These are phyloP conservation scores for Hypoxylon rickii DNA, from an alignment of 495 filamentous ascomycete genomes.

Conservation along the genomic window DNA sequence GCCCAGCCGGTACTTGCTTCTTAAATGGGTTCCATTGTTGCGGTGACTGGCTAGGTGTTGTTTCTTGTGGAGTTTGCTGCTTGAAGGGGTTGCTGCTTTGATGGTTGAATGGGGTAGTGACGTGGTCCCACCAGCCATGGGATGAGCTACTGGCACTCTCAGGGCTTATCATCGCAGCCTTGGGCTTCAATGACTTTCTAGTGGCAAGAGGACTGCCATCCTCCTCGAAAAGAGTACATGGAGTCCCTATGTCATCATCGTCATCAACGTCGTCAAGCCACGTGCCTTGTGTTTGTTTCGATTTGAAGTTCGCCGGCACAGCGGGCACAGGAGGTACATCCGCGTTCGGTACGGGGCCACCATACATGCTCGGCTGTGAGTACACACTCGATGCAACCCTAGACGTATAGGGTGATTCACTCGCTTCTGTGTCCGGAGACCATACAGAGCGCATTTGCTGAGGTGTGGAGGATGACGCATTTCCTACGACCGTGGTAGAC, in stretches of 20 bases:
- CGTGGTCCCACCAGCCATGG: conserved; percentile 86
- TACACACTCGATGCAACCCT: conserved; percentile 68
- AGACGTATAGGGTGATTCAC: conserved; percentile 33
- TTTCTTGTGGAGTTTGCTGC: conserved; percentile 33
- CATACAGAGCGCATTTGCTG: conserved; percentile 66
- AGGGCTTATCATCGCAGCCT: conserved; percentile 33
- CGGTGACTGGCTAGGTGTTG: conserved; percentile 11
- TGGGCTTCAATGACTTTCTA: conserved; percentile 41
- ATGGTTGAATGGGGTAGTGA: conserved; percentile 71
- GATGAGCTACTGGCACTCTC: conserved; percentile 61
- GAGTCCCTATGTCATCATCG: conserved; percentile 35
- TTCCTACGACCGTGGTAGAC: conserved; percentile 28
- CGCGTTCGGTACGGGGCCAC: conserved; percentile 31
- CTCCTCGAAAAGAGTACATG: conserved; percentile 55
- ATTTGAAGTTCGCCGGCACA: conserved; percentile 53
- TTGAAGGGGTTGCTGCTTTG: conserved; percentile 47
- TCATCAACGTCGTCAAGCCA: conserved; percentile 24
- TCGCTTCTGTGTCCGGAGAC: conserved; percentile 56
- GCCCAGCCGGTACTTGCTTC: conserved; percentile 8
- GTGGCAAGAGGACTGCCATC: conserved; percentile 45
- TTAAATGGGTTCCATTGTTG: conserved; percentile 28
- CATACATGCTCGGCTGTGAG: conserved; percentile 60
- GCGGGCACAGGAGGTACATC: conserved; percentile 66
- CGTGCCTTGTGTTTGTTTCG: conserved; percentile 14
- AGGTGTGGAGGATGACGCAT: conserved; percentile 66